Evolutionary conservation across 177 flowering plant genomes (phyloP).

Genomic region (Vitis hybrid): DNA sequence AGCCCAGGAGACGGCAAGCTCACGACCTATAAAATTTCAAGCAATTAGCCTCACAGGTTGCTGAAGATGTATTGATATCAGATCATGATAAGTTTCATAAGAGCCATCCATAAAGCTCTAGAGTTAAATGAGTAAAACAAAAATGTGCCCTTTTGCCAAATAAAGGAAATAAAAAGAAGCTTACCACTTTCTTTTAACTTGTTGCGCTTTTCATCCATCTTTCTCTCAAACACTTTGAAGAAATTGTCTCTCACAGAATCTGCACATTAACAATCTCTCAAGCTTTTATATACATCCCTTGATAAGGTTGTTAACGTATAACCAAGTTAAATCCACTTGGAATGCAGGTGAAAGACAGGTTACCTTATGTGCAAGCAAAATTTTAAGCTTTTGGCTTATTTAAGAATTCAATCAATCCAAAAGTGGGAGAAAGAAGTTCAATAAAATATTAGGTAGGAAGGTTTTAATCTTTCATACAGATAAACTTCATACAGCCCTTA

Average conservation of each 20-base stretch:
- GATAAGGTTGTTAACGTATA: neutral
- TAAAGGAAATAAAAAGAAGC: conserved; percentile 11
- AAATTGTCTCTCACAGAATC: conserved; percentile 62
- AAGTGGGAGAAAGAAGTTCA: neutral
- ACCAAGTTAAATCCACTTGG: neutral
- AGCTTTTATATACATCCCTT: neutral
- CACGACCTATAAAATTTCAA: conserved; percentile 58
- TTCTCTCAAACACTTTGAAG: conserved; percentile 68
- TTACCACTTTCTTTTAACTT: conserved; percentile 86
- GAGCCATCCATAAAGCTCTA: neutral
- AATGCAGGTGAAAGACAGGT: neutral
- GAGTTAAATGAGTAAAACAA: neutral
- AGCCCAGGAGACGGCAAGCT: conserved; percentile 95
- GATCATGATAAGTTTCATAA: neutral
- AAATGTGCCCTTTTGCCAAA: neutral
- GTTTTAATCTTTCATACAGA: neutral
- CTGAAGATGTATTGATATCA: conserved; percentile 2
- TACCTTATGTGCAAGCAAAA: neutral
- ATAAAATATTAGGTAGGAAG: neutral
- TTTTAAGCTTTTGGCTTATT: neutral
- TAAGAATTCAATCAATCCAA: too few relatives aligned
- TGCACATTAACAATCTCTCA: conserved; percentile 33
- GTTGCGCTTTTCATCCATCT: conserved; percentile 74
- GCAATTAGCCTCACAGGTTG: conserved; percentile 10
- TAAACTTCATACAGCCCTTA: neutral